phyloP scores from a whole-genome alignment of 345 rosid species.

The Limnanthes douglasii region DNA sequence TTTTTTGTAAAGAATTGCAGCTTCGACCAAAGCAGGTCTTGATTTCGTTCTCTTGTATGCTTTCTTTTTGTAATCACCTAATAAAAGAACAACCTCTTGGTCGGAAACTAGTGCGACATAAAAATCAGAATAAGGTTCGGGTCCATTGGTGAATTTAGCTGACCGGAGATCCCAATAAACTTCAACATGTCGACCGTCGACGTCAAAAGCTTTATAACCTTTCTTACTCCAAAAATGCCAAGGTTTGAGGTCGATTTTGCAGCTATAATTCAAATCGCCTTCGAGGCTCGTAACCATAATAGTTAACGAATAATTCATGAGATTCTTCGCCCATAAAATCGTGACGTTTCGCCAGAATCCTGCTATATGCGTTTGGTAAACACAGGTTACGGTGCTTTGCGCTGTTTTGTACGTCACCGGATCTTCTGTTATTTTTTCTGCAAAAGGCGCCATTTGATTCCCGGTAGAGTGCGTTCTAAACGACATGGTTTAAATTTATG shows the following conservation, averaged over 20 bases:
- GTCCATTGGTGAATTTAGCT: constrained; percentile 56
- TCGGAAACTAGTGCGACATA: constrained; percentile 74
- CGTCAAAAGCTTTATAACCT: constrained; percentile 52
- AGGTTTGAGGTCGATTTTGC: constrained; percentile 73
- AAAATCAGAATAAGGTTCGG: constrained; percentile 64
- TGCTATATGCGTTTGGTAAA: constrained; percentile 53
- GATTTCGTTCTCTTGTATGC: constrained; percentile 77
- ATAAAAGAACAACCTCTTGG: constrained; percentile 65
- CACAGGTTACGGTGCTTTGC: constrained; percentile 65
- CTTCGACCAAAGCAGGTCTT: constrained; percentile 58
- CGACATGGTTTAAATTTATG: constrained; percentile 10
- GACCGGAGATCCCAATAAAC: constrained; percentile 81
- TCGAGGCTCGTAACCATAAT: constrained; percentile 46
- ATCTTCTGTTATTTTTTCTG: constrained; percentile 40
- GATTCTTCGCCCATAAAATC: constrained; percentile 56
- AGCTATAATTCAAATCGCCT: constrained; percentile 33
- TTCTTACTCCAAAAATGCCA: constrained; percentile 89
- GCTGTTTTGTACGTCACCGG: constrained; percentile 29
- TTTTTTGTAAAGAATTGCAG: constrained; percentile 45
- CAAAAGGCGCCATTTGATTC: constrained; percentile 12
- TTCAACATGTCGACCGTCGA: constrained; percentile 52
- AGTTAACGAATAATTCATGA: constrained; percentile 55
- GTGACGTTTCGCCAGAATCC: constrained; percentile 53
- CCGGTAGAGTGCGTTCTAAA: constrained; percentile 8
- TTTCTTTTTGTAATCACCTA: constrained; percentile 79